These are phyloP conservation scores for Paramarasmius palmivorus DNA, from an alignment of 1,284 basidiomycete genomes.

Conservation along the genomic window DNA sequence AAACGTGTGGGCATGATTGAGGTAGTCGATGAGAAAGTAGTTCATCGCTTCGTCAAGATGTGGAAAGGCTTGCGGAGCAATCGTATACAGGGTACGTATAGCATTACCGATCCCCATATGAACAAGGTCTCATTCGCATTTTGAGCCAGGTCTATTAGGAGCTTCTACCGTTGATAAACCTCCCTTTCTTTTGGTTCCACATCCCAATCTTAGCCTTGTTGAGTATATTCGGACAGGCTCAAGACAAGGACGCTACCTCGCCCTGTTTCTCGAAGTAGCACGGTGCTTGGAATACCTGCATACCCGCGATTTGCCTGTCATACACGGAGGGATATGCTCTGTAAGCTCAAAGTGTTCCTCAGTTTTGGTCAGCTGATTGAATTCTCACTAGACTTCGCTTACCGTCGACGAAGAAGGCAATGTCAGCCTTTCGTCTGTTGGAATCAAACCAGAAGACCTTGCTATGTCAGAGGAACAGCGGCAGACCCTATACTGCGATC, in stretches of 20 bases:
- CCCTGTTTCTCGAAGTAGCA: neutral
- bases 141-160: constrained; percentile 6
- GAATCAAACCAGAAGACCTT: neutral
- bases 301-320: constrained; percentile 6
- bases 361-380: no score
- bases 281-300: constrained; percentile 10
- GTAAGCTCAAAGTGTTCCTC: neutral
- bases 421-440: constrained; percentile 3
- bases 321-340: constrained; percentile 5
- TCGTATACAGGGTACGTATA: constrained; percentile 10
- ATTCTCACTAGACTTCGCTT: neutral
- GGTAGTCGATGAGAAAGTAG: constrained; percentile 8
- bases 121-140: no score
- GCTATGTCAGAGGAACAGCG: neutral
- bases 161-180: constrained; percentile 13
- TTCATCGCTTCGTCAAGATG: constrained; percentile 8
- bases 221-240: constrained; percentile 3
- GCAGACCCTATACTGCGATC: neutral
- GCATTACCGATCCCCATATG: neutral
- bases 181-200: constrained; percentile 9
- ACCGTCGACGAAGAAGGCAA: constrained; percentile 6
- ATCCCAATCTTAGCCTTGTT: constrained; percentile 6
- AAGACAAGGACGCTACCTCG: neutral
- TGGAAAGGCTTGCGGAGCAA: constrained; percentile 13
- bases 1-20: constrained; percentile 10